Percentiles rank a stretch among this genome's conserved stretches.
Evolutionary conservation across 176 grass and related monocot species (phyloP).

Genomic region (Saccharum officinarum): DNA sequence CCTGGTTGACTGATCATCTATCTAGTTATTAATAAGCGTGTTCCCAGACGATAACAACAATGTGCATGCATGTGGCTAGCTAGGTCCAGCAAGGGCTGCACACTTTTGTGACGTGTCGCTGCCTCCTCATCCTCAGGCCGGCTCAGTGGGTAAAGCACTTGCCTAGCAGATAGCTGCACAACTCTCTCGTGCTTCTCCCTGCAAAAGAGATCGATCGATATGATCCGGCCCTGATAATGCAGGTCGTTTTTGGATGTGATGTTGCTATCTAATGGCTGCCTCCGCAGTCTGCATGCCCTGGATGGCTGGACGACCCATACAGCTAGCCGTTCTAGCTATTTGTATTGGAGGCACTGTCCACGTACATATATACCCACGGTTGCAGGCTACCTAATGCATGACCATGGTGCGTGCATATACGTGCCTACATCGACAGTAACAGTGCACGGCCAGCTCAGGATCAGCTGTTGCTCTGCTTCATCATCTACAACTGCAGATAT

Average conservation of each 20-base stretch:
- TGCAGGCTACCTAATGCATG: too few relatives aligned
- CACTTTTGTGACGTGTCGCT: constrained; percentile 12
- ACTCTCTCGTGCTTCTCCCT: neutral
- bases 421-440: too few relatives aligned
- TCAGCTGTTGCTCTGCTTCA: neutral
- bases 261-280: neutral
- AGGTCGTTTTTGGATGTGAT: neutral
- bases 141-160: neutral
- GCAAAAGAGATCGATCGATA: neutral
- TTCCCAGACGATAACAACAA: too few relatives aligned
- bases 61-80: too few relatives aligned
- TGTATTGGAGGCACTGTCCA: too few relatives aligned
- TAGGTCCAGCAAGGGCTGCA: neutral
- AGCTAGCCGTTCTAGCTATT: too few relatives aligned
- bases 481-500: neutral
- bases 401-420: neutral
- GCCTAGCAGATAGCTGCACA: neutral
- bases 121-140: neutral
- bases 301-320: too few relatives aligned
- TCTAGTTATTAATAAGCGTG: too few relatives aligned
- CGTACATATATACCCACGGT: too few relatives aligned
- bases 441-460: neutral
- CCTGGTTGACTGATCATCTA: too few relatives aligned
- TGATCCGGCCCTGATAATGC: neutral
- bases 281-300: neutral